Conservation (phyloP, 2,329 filamentous ascomycete genomes). For the Epichloe scottii region DNA sequence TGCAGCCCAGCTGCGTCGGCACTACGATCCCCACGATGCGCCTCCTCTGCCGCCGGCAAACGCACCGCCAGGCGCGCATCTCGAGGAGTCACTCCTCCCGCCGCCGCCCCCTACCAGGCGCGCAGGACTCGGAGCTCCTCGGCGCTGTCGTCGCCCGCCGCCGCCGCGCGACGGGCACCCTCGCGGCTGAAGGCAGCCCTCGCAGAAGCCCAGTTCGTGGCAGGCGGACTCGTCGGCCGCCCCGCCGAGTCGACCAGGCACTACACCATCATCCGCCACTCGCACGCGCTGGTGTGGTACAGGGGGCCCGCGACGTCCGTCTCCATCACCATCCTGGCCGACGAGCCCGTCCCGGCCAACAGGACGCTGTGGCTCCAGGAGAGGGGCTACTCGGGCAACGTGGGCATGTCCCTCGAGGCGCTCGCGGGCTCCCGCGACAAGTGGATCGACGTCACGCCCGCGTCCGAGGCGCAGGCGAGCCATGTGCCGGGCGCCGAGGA, state of each 20-base stretch:
- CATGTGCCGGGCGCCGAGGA: slow-evolving; percentile 46
- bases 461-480: slow-evolving; percentile 28
- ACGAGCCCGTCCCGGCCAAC: slow-evolving; percentile 40
- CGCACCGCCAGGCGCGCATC: not conserved
- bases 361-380: slow-evolving; percentile 56
- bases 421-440: slow-evolving; percentile 43
- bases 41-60: not conserved
- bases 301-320: slow-evolving; percentile 51
- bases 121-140: slow-evolving; percentile 22
- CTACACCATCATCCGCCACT: slow-evolving; percentile 55
- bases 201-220: slow-evolving; percentile 50
- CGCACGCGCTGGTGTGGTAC: slow-evolving; percentile 51
- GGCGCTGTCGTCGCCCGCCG: slow-evolving; percentile 10
- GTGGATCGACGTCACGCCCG: slow-evolving; percentile 60
- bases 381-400: slow-evolving; percentile 55
- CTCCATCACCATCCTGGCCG: slow-evolving; percentile 50
- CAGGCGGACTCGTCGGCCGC: slow-evolving; percentile 50
- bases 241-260: slow-evolving; percentile 54
- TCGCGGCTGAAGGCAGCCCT: slow-evolving; percentile 35
- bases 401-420: slow-evolving; percentile 54
- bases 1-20: not conserved
- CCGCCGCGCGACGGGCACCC: slow-evolving; percentile 6
- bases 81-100: too few relatives aligned
- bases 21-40: not conserved
- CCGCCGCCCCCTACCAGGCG: slow-evolving; percentile 7